Evolutionary conservation across 1,284 basidiomycete genomes (phyloP).

Genomic region (Fomes fomentarius): DNA sequence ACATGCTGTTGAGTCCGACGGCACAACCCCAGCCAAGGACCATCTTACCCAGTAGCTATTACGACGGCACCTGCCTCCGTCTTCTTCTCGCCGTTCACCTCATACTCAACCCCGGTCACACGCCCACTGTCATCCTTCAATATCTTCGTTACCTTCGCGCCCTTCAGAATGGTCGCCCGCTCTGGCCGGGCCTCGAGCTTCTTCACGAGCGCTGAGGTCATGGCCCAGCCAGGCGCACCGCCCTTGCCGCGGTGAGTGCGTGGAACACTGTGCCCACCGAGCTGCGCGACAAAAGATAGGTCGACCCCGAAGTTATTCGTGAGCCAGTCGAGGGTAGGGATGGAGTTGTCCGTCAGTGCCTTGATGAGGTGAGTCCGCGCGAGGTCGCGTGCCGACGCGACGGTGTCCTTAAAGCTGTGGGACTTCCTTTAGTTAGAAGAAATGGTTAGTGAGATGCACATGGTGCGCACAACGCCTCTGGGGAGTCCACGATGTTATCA

Average conservation of each 20-base stretch:
- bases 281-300: slow-evolving; percentile 92
- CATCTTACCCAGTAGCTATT: slow-evolving; percentile 74
- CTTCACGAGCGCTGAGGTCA: slow-evolving; percentile 95
- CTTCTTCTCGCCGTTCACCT: slow-evolving; percentile 78
- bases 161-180: slow-evolving; percentile 91
- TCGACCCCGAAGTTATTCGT: slow-evolving; percentile 89
- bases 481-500: slow-evolving; percentile 73
- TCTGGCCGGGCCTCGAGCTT: slow-evolving; percentile 90
- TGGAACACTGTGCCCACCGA: slow-evolving; percentile 93
- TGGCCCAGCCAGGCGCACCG: slow-evolving; percentile 95
- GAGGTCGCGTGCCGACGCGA: slow-evolving; percentile 79
- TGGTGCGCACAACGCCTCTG: neutral
- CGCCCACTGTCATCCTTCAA: slow-evolving; percentile 80
- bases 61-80: slow-evolving; percentile 89
- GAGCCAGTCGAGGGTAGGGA: slow-evolving; percentile 97
- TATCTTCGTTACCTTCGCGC: slow-evolving; percentile 84
- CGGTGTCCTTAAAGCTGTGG: neutral
- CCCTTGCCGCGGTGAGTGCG: slow-evolving; percentile 93
- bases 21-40: too few relatives aligned
- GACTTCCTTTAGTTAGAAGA: too few relatives aligned
- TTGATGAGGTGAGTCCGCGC: slow-evolving; percentile 95
- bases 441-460: neutral
- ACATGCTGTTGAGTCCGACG: too few relatives aligned
- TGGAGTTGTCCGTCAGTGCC: slow-evolving; percentile 93
- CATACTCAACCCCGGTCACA: slow-evolving; percentile 87